Evolutionary conservation across 176 grass and related monocot genomes (phyloP).

Genomic region (Oryza officinalis): DNA sequence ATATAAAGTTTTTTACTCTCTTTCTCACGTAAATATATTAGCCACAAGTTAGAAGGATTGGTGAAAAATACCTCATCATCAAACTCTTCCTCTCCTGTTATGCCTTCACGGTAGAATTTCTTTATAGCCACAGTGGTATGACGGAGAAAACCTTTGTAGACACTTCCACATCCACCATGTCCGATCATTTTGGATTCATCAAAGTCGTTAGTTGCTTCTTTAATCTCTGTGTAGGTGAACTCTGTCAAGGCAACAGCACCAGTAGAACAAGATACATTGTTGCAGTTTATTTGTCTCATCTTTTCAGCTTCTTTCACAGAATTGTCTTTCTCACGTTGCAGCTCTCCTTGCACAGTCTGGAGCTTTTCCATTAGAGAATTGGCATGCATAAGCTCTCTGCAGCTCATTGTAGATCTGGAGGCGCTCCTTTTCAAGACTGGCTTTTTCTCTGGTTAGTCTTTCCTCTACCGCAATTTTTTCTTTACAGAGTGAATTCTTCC

Average conservation of each 20-base stretch:
- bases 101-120: constrained; percentile 55
- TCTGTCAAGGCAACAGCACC: constrained; percentile 41
- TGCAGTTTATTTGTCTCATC: constrained; percentile 16
- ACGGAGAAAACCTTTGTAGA: constrained; percentile 72
- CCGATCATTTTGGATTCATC: constrained; percentile 56
- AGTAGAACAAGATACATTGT: neutral
- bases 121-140: constrained; percentile 76
- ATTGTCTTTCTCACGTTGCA: constrained; percentile 44
- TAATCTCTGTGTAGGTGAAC: constrained; percentile 58
- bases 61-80: constrained; percentile 62
- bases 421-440: constrained; percentile 42
- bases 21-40: neutral
- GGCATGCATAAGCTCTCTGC: constrained; percentile 34
- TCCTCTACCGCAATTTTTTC: constrained; percentile 62
- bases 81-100: constrained; percentile 59
- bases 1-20: neutral
- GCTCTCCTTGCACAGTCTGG: constrained; percentile 14
- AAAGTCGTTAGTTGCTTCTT: constrained; percentile 69
- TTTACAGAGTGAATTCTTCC: constrained; percentile 54
- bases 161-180: constrained; percentile 65
- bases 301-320: constrained; percentile 44
- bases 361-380: constrained; percentile 33
- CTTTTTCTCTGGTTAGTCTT: constrained; percentile 51
- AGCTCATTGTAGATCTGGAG: constrained; percentile 48
- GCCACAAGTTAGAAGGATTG: neutral